Base-by-base conservation (phyloP, 1,284 basidiomycete species). In the Tranzscheliella williamsii region DNA sequence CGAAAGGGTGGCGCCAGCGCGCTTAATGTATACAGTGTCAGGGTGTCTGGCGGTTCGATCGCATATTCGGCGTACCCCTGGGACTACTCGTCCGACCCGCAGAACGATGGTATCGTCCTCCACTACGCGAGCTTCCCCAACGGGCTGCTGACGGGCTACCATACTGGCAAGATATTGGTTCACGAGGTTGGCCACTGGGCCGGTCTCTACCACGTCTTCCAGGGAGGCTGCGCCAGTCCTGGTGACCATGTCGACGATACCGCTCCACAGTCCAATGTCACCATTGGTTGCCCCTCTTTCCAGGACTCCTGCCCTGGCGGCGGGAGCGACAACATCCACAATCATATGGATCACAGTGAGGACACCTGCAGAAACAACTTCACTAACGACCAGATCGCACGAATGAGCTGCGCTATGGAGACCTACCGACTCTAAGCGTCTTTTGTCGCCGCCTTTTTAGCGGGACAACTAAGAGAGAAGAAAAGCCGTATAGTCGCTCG, bases 181-280 rank as follows among this genome's bases (percentile, higher is more conserved):
- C 84, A 85, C 70, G 84, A 85, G 72, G 81, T 80, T 32, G 63
- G 55, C 7, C 51, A 61, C 54, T 71, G 61, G 64, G 44, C 82
- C 55, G 83, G 84, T 39, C 79, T 84, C 18, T 84, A 83, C 78
- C 84, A 85, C 74, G 82, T 83, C 29, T 85, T 84, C 80, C 81
- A 84, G 67, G 83, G 83, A 24, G 83, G 83, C 3, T 84, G 83
- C 79, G 66, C 65, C 24, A 80, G 79, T 40, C 41, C 73, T n/a
- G 84, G 83, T 11, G 84, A 85, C 70, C 64, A 60, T 34, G 83
- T 85, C 45, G 61, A 70, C 31, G 84, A 85, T 40, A 84, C 83
- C 6, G 81, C 83, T 33, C 50, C 64, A 17, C 64, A 67, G 42
- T 47, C 41, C 5, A 48, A 40, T 5, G 52, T 57, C n/a, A 58